Base-by-base conservation (phyloP, 2,329 filamentous ascomycete genomes). In the Aschersonia sp. region DNA sequence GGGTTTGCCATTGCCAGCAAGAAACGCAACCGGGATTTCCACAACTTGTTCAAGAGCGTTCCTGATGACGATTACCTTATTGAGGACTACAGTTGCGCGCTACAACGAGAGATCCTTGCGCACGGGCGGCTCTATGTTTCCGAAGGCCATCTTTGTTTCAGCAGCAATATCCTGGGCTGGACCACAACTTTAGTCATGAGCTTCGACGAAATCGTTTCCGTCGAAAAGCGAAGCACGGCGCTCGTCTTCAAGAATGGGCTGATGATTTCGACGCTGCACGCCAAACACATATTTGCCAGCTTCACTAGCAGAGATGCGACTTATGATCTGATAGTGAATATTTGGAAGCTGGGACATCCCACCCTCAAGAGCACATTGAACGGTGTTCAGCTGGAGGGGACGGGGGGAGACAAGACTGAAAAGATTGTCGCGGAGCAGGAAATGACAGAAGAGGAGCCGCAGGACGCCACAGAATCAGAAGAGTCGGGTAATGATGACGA, bases 121-220 rank as follows among this genome's bases (percentile, higher is more conserved):
- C 92, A 95, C 55, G 92, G 92, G 5, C 79, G 92, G 41, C 74
- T 98, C 11, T 98, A 98, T 59, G 87, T 98, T 41, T 97, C 92
- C 0, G 92, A 98, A 66, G 89, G 90, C 9, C 90, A 98, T 61
- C 79, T 98, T 44, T 98, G 92, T 69, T 98, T 98, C 66, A 95
- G 89, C 58, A 97, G 92, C 70, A 98, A 98, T 61, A 98, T 98
- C 54, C 77, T 98, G 44, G 92, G 92, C 47, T 98, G 92, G 92
- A 85, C 94, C 29, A 98, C 92, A 0, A 98, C 92, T 1, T 71
- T 98, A 41, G 90, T 98, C 46, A 95, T 98, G 70, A 94, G 88
- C 63, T 98, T 98, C 61, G 92, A 98, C 59, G 92, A 98, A 64
- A 87, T 98, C 49, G 87, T 97, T 22, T 88, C 90, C 1, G 85